Base-by-base conservation (phyloP, 1,284 basidiomycete genomes). In the Melanopsichium pennsylvanicum region DNA sequence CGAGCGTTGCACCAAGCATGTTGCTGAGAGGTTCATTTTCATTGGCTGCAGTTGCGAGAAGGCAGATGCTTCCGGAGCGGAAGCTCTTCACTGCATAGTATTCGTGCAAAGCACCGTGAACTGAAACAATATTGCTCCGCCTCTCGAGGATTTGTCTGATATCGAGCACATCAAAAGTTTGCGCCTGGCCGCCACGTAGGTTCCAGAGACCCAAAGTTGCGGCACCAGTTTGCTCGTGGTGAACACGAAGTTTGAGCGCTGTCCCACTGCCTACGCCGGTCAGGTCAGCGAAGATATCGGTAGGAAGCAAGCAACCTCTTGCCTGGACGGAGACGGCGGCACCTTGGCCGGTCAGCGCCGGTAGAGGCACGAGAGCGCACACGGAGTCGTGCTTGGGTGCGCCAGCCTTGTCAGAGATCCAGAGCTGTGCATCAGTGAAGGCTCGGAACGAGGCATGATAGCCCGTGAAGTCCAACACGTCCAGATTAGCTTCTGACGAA, bases 401-500 rank as follows among this genome's bases (percentile, higher is more conserved):
- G 31, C 59, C 33, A 2, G 50, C 34, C 19, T 49, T 54, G 32
- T 67, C 62, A 21, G 62, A 60, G 15, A 67, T 15, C 62, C 62
- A 67, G 10, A 67, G 36, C 8, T 45, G 39, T 15, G 62, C 62
- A 27, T 56, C 47, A 2, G 72, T 70, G 50, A 80, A 79, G 31
- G 69, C 66, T 15, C 78, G 62, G 25, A 77, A 61, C 0, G 72
- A 62, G 15, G 78, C 64, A 35, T 81, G 79, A 31, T 45, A 63
- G 4, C 52, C 50, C 4, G 57, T 54, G 42, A 42, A 59, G 40
- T 68, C 70, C 22, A 32, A n/a, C 0, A n/a, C 46, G 4, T 38
- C 19, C 16, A 18, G 16, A 12, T 22, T 15, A n/a, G 27, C 38
- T 19, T 41, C 61, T 5, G 25, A 51, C 11, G 47, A 51, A 15